These are phyloP conservation scores for Fusarium piperis DNA, from an alignment of 2,329 filamentous ascomycete species.

Conservation along the genomic window DNA sequence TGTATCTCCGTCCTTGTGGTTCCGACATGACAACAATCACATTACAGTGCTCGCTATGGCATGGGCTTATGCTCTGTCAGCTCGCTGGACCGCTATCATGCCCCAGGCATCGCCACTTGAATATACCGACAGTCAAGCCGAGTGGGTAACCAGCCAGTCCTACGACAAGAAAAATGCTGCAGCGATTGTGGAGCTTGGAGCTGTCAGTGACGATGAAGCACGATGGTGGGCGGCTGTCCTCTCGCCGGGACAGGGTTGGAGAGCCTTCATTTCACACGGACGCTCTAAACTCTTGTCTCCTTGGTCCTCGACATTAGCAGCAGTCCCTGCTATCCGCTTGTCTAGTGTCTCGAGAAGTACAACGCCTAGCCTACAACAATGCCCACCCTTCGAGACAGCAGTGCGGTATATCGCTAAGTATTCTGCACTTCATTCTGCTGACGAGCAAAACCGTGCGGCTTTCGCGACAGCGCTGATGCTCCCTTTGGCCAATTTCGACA, in stretches of 20 bases:
- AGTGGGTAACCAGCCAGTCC: background rate
- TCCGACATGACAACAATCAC: constrained; percentile 5
- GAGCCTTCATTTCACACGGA: background rate
- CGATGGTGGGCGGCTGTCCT: constrained; percentile 9
- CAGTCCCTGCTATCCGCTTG: background rate
- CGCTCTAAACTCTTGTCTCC: background rate
- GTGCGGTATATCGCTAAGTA: background rate
- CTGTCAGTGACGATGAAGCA: background rate
- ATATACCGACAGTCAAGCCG: constrained; percentile 1
- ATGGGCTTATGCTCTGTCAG: constrained; percentile 6
- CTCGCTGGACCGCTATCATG: background rate
- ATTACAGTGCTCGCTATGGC: background rate
- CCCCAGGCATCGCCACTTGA: background rate
- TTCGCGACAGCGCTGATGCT: background rate
- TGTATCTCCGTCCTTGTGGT: background rate
- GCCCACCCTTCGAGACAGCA: background rate
- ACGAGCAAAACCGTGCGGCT: background rate
- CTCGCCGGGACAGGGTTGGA: background rate
- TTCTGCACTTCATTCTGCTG: background rate
- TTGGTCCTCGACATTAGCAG: background rate
- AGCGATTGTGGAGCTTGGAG: background rate
- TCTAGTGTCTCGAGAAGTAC: background rate
- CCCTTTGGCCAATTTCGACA: background rate
- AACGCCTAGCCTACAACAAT: background rate
- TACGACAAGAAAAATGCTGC: background rate